Conservation (phyloP, 495 filamentous ascomycete genomes). For the Copromyces sp. region DNA sequence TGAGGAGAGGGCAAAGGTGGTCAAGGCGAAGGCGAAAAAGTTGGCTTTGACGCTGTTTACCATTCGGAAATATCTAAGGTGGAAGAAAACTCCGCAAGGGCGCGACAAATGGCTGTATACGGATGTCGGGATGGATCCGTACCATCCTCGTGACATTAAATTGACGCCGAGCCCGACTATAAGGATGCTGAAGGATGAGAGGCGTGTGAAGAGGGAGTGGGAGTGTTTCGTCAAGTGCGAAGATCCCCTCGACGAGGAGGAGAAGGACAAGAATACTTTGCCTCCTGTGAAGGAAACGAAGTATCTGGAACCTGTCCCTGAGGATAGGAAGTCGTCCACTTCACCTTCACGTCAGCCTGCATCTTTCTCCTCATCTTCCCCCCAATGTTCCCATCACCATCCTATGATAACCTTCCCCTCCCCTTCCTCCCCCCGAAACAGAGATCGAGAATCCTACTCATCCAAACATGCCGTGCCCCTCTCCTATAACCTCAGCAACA, state of each 20-base stretch:
- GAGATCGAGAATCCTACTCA: constrained; percentile 14
- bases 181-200: constrained; percentile 11
- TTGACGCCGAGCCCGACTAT: not conserved
- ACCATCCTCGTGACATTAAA: not conserved
- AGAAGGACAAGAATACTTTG: not conserved
- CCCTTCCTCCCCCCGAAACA: not conserved
- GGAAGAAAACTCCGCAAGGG: not conserved
- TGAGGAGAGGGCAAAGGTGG: not conserved
- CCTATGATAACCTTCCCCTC: not conserved
- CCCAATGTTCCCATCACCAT: not conserved
- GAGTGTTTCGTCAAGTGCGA: not conserved
- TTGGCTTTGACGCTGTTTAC: not conserved
- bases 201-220: not conserved
- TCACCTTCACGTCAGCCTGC: not conserved
- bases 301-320: not conserved
- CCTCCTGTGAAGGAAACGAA: not conserved
- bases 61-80: not conserved
- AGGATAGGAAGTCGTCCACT: not conserved
- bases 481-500: not conserved
- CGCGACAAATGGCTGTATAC: not conserved
- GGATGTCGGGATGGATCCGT: not conserved
- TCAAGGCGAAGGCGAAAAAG: not conserved
- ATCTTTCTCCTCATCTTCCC: not conserved
- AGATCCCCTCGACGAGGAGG: not conserved
- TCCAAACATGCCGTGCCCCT: constrained; percentile 49